These are phyloP conservation scores for Basipetospora sp. DNA, from an alignment of 2,329 filamentous ascomycete genomes.

Conservation along the genomic window DNA sequence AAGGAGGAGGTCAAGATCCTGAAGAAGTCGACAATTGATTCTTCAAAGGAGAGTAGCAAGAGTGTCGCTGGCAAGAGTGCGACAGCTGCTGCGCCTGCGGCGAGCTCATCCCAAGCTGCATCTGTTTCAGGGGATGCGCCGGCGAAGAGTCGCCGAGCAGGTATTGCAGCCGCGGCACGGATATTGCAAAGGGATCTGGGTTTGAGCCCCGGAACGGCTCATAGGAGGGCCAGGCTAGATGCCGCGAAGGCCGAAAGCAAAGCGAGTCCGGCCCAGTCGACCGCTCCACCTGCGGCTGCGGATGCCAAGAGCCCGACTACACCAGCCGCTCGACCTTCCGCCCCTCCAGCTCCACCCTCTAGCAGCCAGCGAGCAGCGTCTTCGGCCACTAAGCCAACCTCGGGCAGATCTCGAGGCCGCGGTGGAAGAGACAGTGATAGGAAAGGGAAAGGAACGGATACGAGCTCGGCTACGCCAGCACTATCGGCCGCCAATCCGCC, in stretches of 20 bases:
- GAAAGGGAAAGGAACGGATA: conserved; percentile 24
- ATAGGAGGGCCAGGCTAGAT: conserved; percentile 44
- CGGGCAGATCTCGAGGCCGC: conserved; percentile 13
- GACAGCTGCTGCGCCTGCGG: conserved; percentile 25
- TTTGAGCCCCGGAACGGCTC: conserved; percentile 46
- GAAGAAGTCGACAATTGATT: conserved; percentile 39
- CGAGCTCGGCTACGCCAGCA: conserved; percentile 7
- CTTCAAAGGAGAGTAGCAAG: conserved; percentile 2
- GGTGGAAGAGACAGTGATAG: conserved; percentile 23
- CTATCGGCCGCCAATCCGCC: conserved; percentile 18
- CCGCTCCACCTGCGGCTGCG: conserved; percentile 10
- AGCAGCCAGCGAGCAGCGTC: conserved; percentile 5
- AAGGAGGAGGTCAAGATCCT: conserved; percentile 49
- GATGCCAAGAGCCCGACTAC: conserved; percentile 4
- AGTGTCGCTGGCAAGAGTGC: conserved; percentile 23
- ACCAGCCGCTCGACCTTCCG: conserved; percentile 6
- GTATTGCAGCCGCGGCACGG: conserved; percentile 48
- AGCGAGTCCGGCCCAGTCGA: conserved; percentile 14
- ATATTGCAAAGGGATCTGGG: conserved; percentile 53
- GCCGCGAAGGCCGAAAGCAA: conserved; percentile 39
- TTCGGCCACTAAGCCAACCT: conserved; percentile 8
- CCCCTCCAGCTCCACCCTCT: conserved; percentile 9
- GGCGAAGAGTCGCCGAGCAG: conserved; percentile 42
- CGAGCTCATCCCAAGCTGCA: conserved; percentile 9
- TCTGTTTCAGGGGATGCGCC: conserved; percentile 19